A percentile compares a stretch with the other conserved stretches of the same genome.
Conservation (phyloP, 2,329 filamentous ascomycete genomes). For the Colletotrichum graminicola region DNA sequence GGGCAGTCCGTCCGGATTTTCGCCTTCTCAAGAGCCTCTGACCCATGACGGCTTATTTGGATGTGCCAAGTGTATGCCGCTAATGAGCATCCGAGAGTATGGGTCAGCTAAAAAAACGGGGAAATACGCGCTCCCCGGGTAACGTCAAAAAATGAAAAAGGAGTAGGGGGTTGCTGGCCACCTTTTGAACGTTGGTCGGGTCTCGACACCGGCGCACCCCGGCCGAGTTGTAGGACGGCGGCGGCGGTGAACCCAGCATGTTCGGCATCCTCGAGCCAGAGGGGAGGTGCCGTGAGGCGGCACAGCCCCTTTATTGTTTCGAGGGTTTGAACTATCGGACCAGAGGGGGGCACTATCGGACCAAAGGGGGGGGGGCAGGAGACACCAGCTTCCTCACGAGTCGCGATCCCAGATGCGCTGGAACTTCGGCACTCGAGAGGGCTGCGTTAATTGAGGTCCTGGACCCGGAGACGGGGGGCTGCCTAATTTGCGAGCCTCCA, state of each 20-base stretch:
- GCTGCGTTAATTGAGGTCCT: background rate
- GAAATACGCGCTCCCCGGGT: slow-evolving; percentile 27
- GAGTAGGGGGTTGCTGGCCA: background rate
- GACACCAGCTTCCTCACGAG: background rate
- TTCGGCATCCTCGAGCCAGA: slow-evolving; percentile 5
- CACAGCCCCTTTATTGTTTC: background rate
- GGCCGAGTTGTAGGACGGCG: slow-evolving; percentile 10
- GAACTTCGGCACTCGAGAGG: background rate
- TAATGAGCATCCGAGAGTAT: slow-evolving; percentile 24
- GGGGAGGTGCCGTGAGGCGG: background rate
- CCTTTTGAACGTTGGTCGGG: slow-evolving; percentile 4
- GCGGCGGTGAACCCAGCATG: slow-evolving; percentile 29
- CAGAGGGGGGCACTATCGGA: background rate
- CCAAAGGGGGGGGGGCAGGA: background rate
- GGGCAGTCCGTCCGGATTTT: slow-evolving; percentile 1
- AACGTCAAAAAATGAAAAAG: background rate
- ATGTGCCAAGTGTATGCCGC: background rate
- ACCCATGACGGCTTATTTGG: background rate
- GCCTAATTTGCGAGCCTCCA: background rate
- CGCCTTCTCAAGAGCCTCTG: background rate
- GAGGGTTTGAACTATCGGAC: slow-evolving; percentile 9
- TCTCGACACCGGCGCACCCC: slow-evolving; percentile 22
- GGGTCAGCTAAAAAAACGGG: slow-evolving; percentile 8
- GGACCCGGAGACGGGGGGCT: background rate
- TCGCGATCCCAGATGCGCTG: background rate